A percentile compares a stretch with the other conserved stretches of the same genome.
These are phyloP conservation scores for Xylaria bambusicola DNA, from an alignment of 495 filamentous ascomycete genomes.

Conservation along the genomic window DNA sequence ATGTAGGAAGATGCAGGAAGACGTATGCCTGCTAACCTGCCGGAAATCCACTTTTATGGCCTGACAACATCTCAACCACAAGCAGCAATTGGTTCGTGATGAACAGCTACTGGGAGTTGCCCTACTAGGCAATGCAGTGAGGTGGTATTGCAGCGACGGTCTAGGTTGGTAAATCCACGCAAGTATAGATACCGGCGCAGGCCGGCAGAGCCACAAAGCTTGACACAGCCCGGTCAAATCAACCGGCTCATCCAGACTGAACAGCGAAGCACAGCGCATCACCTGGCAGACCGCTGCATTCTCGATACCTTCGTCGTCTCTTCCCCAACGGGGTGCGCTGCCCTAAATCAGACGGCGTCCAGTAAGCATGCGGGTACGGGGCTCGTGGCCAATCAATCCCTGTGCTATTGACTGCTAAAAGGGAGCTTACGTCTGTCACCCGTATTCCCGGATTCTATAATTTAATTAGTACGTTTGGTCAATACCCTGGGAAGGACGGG, in stretches of 20 bases:
- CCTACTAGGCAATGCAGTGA: no score
- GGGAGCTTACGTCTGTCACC: background rate
- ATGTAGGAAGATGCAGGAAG: no score
- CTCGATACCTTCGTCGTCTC: background rate
- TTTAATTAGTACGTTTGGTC: no score
- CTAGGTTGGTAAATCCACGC: no score
- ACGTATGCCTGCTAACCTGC: no score
- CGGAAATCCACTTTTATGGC: background rate
- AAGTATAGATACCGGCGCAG: no score
- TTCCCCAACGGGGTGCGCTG: no score
- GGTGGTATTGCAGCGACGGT: no score
- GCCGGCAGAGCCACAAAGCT: slow-evolving; percentile 19
- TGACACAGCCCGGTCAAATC: slow-evolving; percentile 1
- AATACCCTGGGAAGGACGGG: no score
- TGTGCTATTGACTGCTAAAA: background rate
- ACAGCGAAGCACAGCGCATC: no score
- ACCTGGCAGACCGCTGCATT: background rate
- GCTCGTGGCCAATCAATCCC: slow-evolving; percentile 10
- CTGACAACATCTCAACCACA: background rate
- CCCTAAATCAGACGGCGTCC: background rate
- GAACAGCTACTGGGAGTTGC: no score
- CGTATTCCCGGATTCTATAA: background rate
- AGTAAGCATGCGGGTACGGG: background rate
- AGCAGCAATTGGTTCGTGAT: background rate
- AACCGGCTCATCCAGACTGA: background rate